Evolutionary conservation across 2,329 filamentous ascomycete genomes (phyloP).

Genomic region (Fusarium stilboides): DNA sequence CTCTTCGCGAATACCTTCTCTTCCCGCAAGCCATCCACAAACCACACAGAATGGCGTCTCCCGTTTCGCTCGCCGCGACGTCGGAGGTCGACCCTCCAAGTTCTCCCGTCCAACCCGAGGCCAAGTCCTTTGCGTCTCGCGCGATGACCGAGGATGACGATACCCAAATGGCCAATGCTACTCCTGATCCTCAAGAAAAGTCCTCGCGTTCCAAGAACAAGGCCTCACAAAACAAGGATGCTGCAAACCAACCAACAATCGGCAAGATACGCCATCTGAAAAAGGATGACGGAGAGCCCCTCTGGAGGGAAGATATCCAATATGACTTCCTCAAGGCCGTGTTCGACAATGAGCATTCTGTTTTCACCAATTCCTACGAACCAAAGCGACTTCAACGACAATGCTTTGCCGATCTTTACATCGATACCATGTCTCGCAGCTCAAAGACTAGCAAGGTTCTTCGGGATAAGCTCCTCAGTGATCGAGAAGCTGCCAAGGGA

Average conservation of each 20-base stretch:
- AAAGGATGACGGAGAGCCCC: slow-evolving; percentile 88
- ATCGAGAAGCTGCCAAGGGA: slow-evolving; percentile 91
- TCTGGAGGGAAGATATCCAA: slow-evolving; percentile 91
- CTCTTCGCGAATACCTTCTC: slow-evolving; percentile 20
- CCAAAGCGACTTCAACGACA: slow-evolving; percentile 71
- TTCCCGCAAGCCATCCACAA: slow-evolving; percentile 12
- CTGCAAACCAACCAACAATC: slow-evolving; percentile 58
- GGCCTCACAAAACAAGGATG: slow-evolving; percentile 54
- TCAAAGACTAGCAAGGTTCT: slow-evolving; percentile 99
- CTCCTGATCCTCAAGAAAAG: slow-evolving; percentile 62
- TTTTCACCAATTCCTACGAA: slow-evolving; percentile 95
- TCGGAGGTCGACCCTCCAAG: slow-evolving; percentile 64
- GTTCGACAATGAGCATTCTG: slow-evolving; percentile 80
- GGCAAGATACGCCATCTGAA: slow-evolving; percentile 88
- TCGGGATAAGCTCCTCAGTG: slow-evolving; percentile 94
- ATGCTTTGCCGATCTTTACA: slow-evolving; percentile 95
- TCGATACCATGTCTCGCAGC: slow-evolving; percentile 98
- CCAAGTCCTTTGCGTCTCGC: slow-evolving; percentile 64
- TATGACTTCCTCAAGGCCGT: slow-evolving; percentile 87
- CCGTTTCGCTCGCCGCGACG: slow-evolving; percentile 58
- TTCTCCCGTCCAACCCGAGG: slow-evolving; percentile 61
- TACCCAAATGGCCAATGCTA: slow-evolving; percentile 59
- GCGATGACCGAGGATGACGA: slow-evolving; percentile 65
- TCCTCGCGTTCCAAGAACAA: slow-evolving; percentile 56
- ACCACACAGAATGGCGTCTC: slow-evolving; percentile 57